Evolutionary conservation across 352 stramenopile genomes (phyloP).

Genomic region (Globisporangium takayamanum): DNA sequence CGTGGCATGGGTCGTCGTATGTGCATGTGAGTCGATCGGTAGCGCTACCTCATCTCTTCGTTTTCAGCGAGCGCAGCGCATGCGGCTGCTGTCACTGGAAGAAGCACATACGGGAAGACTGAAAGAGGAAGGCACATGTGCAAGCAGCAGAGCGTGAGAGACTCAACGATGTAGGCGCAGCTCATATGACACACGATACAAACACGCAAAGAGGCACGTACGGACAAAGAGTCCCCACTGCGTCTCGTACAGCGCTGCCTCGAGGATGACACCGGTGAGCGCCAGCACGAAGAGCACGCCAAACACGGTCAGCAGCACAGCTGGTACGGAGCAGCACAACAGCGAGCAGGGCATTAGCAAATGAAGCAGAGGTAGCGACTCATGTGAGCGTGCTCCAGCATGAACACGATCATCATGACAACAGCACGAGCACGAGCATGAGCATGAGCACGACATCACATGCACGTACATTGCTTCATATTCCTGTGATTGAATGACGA

Average conservation of each 20-base stretch:
- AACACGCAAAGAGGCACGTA: constrained; percentile 14
- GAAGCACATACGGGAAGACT: constrained; percentile 63
- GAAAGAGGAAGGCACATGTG: not conserved
- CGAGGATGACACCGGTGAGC: constrained; percentile 47
- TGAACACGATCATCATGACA: too few relatives aligned
- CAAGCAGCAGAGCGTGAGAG: not conserved
- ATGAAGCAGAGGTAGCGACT: too few relatives aligned
- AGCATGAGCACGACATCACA: too few relatives aligned
- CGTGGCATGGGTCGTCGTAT: not conserved
- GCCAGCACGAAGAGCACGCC: constrained; percentile 49
- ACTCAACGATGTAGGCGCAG: not conserved
- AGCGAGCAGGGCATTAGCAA: not conserved
- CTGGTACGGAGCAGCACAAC: constrained; percentile 12
- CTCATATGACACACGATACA: not conserved
- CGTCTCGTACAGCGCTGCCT: constrained; percentile 49
- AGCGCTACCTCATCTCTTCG: constrained; percentile 40
- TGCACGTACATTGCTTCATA: too few relatives aligned
- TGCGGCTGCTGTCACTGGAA: constrained; percentile 51
- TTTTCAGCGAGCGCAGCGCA: constrained; percentile 43
- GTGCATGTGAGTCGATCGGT: not conserved
- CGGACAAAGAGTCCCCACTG: constrained; percentile 63
- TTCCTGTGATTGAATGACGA: too few relatives aligned
- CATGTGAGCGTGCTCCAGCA: too few relatives aligned
- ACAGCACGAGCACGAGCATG: too few relatives aligned
- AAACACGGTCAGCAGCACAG: constrained; percentile 30